A percentile compares a stretch with the other conserved stretches of the same genome.
Evolutionary conservation across 495 filamentous ascomycete species (phyloP).

Genomic region (Geoglossum glabrum): DNA sequence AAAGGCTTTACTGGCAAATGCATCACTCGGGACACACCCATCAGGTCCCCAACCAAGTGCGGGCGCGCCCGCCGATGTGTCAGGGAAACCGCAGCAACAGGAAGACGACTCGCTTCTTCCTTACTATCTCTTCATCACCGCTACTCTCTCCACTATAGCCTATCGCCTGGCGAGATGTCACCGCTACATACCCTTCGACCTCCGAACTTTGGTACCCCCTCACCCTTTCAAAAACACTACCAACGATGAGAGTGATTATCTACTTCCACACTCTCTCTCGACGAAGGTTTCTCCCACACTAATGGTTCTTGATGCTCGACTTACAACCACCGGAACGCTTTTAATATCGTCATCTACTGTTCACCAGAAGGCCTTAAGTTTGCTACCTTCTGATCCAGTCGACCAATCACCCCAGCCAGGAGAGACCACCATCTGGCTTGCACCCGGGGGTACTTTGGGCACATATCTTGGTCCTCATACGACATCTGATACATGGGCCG

Average conservation of each 20-base stretch:
- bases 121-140: constrained; percentile 14
- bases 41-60: not conserved
- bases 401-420: not conserved
- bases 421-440: constrained; percentile 3
- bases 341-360: not conserved
- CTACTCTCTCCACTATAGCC: constrained; percentile 12
- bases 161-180: constrained; percentile 11
- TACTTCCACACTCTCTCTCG: not conserved
- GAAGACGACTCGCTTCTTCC: constrained; percentile 1
- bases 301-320: constrained; percentile 4
- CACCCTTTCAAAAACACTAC: not conserved
- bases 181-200: constrained; percentile 13
- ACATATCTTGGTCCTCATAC: not conserved
- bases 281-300: not conserved
- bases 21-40: not conserved
- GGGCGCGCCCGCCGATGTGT: not conserved
- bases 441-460: constrained; percentile 3
- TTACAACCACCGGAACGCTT: constrained; percentile 6
- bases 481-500: not conserved
- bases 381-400: not conserved
- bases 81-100: not conserved
- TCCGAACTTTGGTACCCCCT: constrained; percentile 13
- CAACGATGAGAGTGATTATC: not conserved
- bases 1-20: constrained; percentile 1
- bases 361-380: not conserved